Percentiles rank a stretch among this genome's conserved stretches.
Conservation (phyloP, 1,284 basidiomycete species). For the Polyporus tsugae region DNA sequence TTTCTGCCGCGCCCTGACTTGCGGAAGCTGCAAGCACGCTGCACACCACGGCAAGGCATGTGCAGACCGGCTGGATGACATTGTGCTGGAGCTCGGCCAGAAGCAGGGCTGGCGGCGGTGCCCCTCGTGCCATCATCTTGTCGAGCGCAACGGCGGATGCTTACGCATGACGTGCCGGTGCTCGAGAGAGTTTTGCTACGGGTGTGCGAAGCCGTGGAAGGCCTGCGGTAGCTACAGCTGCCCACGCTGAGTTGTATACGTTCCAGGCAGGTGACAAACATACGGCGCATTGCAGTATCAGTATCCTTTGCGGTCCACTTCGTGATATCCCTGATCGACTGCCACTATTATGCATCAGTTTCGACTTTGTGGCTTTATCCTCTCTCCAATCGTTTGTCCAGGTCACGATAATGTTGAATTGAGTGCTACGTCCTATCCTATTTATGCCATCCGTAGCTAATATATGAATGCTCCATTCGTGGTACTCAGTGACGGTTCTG, state of each 20-base stretch:
- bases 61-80: slow-evolving; percentile 13
- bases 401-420: too few species aligned
- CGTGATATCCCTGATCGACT: background rate
- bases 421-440: too few species aligned
- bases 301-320: too few species aligned
- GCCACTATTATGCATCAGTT: too few species aligned
- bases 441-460: too few species aligned
- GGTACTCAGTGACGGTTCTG: too few species aligned
- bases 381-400: too few species aligned
- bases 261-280: slow-evolving; percentile 10
- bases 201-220: slow-evolving; percentile 33
- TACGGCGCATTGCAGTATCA: background rate
- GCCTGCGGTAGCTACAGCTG: slow-evolving; percentile 26
- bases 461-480: too few species aligned
- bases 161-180: slow-evolving; percentile 36
- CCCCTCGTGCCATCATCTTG: slow-evolving; percentile 32
- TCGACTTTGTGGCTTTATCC: too few species aligned
- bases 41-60: slow-evolving; percentile 27
- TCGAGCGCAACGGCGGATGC: slow-evolving; percentile 35
- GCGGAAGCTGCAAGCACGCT: slow-evolving; percentile 30
- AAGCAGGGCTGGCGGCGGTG: slow-evolving; percentile 35
- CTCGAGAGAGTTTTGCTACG: slow-evolving; percentile 36
- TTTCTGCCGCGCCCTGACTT: slow-evolving; percentile 21
- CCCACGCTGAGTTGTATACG: slow-evolving; percentile 23
- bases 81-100: slow-evolving; percentile 30